Base-by-base conservation (phyloP, 2,329 filamentous ascomycete species). In the Teratosphaeria zuluensis region DNA sequence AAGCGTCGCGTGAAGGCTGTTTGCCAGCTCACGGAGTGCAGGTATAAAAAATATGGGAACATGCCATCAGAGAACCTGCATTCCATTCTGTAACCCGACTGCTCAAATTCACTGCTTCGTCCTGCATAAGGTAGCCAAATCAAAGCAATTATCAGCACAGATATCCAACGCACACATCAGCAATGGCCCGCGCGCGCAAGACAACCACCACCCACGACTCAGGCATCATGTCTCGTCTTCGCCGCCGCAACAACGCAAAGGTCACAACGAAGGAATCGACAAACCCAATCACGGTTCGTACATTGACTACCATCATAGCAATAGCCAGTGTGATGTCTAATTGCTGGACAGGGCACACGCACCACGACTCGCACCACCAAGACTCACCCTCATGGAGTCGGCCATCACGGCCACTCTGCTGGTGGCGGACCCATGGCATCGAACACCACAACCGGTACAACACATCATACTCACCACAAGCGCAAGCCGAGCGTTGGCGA, bases 401-500 rank as follows among this genome's bases (percentile, higher is more conserved):
- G 62, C 35, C 62, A 64, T 55, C 63, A 67, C 51, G 64, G 62
- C 32, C 64, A 68, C 57, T 63, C 64, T 21, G 16, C 38, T 16
- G 65, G 65, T 30, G 48, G 58, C 12, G 64, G 65, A 8, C 67
- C 65, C 11, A 33, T 68, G 55, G 64, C 65, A 8, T 57, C 63
- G 42, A 54, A 56, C 31, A 64, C 63, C 42, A 63, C 61, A 51
- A 67, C 65, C 16, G 58, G 58, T 33, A 60, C 61, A 16, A 55
- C 64, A n/a, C 61, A 55, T 24, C 56, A 56, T 31, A 53, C 56
- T 48, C 85, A 87, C 70, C 87, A 89, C 57, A 82, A 83, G 70
- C 84, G 88, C 68, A 83, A 85, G 67, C 80, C 83, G 2, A 83
- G 80, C 46, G 77, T 92, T 64, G 86, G 86, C 53, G 89, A 92